Conservation (phyloP, 75 land plant genomes). For the Selaginella tamariscina region DNA sequence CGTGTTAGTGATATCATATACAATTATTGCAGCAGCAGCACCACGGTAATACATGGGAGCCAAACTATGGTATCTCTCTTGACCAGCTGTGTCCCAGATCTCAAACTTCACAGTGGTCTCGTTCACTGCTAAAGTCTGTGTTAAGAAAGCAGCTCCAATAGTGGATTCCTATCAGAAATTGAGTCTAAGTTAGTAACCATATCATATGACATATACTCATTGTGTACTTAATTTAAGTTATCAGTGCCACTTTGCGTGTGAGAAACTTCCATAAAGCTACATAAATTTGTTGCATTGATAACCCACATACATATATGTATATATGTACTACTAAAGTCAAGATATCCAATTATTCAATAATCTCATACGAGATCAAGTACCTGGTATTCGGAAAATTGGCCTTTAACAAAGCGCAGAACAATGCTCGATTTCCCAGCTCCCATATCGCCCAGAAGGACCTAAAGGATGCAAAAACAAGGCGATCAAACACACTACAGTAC, state of each 20-base stretch:
- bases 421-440: slow-evolving; percentile 79
- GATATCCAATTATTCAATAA: background rate
- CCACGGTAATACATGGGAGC: slow-evolving; percentile 93
- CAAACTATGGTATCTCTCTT: slow-evolving; percentile 75
- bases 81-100: slow-evolving; percentile 93
- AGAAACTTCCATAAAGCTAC: slow-evolving; percentile 1
- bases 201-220: background rate
- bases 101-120: slow-evolving; percentile 79
- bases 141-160: slow-evolving; percentile 81
- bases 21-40: slow-evolving; percentile 84
- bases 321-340: too few relatives aligned
- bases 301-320: too few relatives aligned
- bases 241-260: background rate
- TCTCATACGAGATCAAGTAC: slow-evolving; percentile 16
- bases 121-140: slow-evolving; percentile 57
- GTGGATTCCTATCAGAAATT: slow-evolving; percentile 56
- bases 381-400: slow-evolving; percentile 73
- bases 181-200: background rate
- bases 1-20: slow-evolving; percentile 66
- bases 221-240: background rate
- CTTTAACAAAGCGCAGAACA: slow-evolving; percentile 63
- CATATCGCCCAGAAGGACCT: slow-evolving; percentile 88
- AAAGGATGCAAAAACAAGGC: background rate
- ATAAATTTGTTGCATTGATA: too few relatives aligned
- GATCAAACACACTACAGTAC: background rate